Conservation (phyloP, 2,329 filamentous ascomycete genomes). For the Alternaria brassicicola region DNA sequence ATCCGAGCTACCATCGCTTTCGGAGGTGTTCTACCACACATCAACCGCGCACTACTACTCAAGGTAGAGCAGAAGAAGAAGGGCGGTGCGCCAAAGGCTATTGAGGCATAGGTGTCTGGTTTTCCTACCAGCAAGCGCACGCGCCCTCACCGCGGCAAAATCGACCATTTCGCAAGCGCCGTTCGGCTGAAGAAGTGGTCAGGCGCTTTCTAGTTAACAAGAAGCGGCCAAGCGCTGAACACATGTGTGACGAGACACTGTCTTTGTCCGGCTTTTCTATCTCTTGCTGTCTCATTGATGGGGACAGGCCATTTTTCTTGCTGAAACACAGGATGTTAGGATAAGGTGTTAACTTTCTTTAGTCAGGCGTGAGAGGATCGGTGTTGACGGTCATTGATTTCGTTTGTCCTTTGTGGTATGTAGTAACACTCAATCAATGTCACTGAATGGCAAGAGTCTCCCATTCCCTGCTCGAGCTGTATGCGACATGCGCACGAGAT, state of each 20-base stretch:
- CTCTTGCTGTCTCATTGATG: conserved; percentile 15
- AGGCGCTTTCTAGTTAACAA: too few species aligned
- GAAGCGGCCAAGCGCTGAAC: not conserved
- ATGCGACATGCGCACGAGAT: not conserved
- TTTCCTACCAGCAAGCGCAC: conserved; percentile 2
- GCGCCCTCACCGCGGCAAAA: conserved; percentile 4
- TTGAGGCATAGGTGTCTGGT: conserved; percentile 30
- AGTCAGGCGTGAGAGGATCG: conserved; percentile 32
- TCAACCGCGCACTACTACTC: conserved; percentile 93
- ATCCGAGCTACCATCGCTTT: conserved; percentile 98
- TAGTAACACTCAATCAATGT: conserved; percentile 29
- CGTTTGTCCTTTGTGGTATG: conserved; percentile 32
- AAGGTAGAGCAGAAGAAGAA: conserved; percentile 99
- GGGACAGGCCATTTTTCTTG: conserved; percentile 12
- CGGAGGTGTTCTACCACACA: conserved; percentile 96
- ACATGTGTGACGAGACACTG: conserved; percentile 16
- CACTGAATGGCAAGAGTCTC: conserved; percentile 6
- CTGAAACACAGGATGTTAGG: conserved; percentile 17
- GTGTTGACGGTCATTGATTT: conserved; percentile 32
- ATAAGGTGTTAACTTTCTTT: conserved; percentile 31
- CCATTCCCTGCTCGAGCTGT: not conserved
- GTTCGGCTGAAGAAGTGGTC: not conserved
- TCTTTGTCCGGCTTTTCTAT: conserved; percentile 28
- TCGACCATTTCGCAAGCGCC: not conserved
- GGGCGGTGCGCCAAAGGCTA: conserved; percentile 73